Evolutionary conservation across 768 basidiomycete genomes (phyloP).

Genomic region (Leccinum variicolor): DNA sequence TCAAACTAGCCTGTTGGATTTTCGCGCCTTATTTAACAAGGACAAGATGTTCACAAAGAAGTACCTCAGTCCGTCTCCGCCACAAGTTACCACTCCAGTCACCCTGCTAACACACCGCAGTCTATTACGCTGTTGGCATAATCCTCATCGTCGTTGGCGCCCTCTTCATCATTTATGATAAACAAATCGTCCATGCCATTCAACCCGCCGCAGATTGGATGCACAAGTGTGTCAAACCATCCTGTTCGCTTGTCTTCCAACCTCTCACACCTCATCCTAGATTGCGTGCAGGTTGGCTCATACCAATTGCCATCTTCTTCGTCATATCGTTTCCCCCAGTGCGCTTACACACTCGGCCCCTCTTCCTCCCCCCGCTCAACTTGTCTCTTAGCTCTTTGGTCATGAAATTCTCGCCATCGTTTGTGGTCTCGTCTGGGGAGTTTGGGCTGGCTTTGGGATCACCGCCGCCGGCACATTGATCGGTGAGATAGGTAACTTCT

Average conservation of each 20-base stretch:
- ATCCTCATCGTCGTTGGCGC: slow-evolving; percentile 47
- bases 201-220: slow-evolving; percentile 47
- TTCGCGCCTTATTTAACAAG: slow-evolving; percentile 40
- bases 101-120: slow-evolving; percentile 11
- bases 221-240: slow-evolving; percentile 30
- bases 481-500: slow-evolving; percentile 86
- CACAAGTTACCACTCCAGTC: not conserved
- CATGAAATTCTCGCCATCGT: slow-evolving; percentile 89
- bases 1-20: slow-evolving; percentile 41
- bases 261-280: slow-evolving; percentile 29
- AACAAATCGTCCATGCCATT: slow-evolving; percentile 49
- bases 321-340: slow-evolving; percentile 86
- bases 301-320: slow-evolving; percentile 79
- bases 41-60: slow-evolving; percentile 54
- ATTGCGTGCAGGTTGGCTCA: slow-evolving; percentile 60
- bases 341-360: slow-evolving; percentile 15
- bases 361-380: slow-evolving; percentile 3
- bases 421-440: slow-evolving; percentile 88
- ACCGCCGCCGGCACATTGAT: slow-evolving; percentile 79
- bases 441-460: slow-evolving; percentile 85
- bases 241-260: not conserved
- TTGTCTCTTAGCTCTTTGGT: slow-evolving; percentile 64
- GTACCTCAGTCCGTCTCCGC: slow-evolving; percentile 51
- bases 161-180: slow-evolving; percentile 61
- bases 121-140: slow-evolving; percentile 49